Evolutionary conservation across 108 stramenopile species (phyloP), one percentile per base, ranked within the genome.

Genomic region (Pseudonitzschia pungens): DNA sequence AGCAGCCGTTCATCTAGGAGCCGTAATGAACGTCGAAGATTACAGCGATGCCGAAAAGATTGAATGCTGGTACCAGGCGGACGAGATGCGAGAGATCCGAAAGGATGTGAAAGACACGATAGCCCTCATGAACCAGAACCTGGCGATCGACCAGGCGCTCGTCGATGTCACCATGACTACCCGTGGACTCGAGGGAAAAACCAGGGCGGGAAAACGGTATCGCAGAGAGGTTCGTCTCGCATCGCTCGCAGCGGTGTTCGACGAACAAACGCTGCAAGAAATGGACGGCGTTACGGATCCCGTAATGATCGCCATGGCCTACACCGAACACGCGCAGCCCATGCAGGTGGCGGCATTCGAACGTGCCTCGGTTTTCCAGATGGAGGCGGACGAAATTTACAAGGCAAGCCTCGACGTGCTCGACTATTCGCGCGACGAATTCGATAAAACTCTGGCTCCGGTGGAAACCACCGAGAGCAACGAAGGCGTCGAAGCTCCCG

Each of bases 201-300:
- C 64, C 32, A 22, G n/a, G 0, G 24, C 36, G 4, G 64, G 64
- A n/a, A 65, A 65, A 44, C 64, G 64, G 4, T 36, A 44, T 0
- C 32, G 64, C 6, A 41, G 36, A 65, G 41, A 36, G 18, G 24
- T 31, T 31, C 64, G 64, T 10, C 18, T 44, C 20, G 16, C 18
- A 41, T 65, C 64, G 6, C 24, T 65, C 4, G 32, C 36, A 0
- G 64, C 42, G 10, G 64, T 65, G n/a, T 44, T 65, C 18, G 64
- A 65, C 18, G 64, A 65, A 65, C 64, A 65, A 65, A 24, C 42
- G 18, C 18, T 43, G 11, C 64, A 65, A 65, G 64, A 42, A 42
- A 65, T 65, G 41, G 64, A 65, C 24, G 64, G 64, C 40, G 20
- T 65, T 4, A 12, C 15, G 18, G 64, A 65, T 65, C 64, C 64